phyloP scores from a whole-genome alignment of 495 filamentous ascomycete species.

The Hypoxylon rickii region DNA sequence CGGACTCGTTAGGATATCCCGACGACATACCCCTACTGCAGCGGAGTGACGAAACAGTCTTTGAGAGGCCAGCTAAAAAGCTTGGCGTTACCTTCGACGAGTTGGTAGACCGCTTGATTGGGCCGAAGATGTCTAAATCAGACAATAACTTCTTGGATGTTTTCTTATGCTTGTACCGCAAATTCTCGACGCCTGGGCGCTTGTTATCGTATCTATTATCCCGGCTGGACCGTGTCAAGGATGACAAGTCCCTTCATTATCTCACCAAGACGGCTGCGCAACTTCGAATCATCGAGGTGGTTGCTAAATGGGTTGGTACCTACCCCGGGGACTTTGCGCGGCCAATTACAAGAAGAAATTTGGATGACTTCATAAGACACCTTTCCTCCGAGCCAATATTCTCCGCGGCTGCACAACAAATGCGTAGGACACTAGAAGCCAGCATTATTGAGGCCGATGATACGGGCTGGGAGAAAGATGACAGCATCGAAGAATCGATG shows the following conservation, averaged over 20 bases:
- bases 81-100: constrained; percentile 80
- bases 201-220: constrained; percentile 74
- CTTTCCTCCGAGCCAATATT: constrained; percentile 75
- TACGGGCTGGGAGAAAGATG: constrained; percentile 72
- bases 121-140: constrained; percentile 77
- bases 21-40: constrained; percentile 66
- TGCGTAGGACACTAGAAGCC: constrained; percentile 64
- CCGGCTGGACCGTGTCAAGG: constrained; percentile 71
- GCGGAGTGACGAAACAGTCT: constrained; percentile 55
- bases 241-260: constrained; percentile 61
- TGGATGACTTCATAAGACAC: constrained; percentile 71
- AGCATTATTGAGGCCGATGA: constrained; percentile 81
- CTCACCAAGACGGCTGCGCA: constrained; percentile 78
- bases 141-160: constrained; percentile 84
- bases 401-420: constrained; percentile 80
- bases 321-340: constrained; percentile 94
- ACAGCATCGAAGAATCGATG: constrained; percentile 49
- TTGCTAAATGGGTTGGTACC: constrained; percentile 85
- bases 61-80: constrained; percentile 55
- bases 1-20: constrained; percentile 56
- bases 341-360: constrained; percentile 68
- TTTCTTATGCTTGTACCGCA: constrained; percentile 93
- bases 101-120: constrained; percentile 82
- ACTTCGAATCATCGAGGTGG: constrained; percentile 76
- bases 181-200: constrained; percentile 80